Conservation (phyloP, 148 eudicot species). For the Agrostemma githago region DNA sequence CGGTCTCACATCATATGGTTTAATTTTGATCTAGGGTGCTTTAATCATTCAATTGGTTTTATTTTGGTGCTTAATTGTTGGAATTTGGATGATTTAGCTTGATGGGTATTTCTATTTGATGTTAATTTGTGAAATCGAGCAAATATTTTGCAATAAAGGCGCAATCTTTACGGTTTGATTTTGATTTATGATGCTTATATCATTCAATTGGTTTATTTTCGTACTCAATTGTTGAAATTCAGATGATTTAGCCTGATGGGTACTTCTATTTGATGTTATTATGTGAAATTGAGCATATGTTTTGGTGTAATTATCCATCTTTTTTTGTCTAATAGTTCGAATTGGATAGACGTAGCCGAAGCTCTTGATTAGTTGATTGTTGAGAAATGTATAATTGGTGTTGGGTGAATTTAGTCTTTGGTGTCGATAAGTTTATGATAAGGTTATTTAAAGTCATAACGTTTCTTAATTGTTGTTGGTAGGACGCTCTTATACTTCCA, state of each 20-base stretch:
- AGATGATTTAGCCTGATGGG: conserved; percentile 9
- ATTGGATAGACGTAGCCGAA: not conserved
- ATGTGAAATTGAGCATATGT: not conserved
- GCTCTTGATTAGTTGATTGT: too few species aligned
- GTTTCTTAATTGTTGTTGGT: not conserved
- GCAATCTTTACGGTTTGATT: not conserved
- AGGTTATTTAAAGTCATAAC: conserved; percentile 1
- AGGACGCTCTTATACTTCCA: not conserved
- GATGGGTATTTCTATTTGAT: not conserved
- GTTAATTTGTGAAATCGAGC: not conserved
- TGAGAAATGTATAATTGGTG: too few species aligned
- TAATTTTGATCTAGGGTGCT: not conserved
- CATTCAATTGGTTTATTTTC: not conserved
- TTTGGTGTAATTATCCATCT: not conserved
- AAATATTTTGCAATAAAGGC: not conserved
- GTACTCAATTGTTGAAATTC: not conserved
- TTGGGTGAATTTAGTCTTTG: too few species aligned
- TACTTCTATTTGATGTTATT: not conserved
- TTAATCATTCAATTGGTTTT: not conserved
- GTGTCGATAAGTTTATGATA: not conserved
- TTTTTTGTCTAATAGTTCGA: too few species aligned
- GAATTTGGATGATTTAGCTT: conserved; percentile 10
- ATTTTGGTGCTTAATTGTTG: not conserved
- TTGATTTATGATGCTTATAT: not conserved
- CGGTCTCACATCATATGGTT: too few species aligned